Conservation (phyloP, 2,329 filamentous ascomycete species). For the Podosphaera xanthii region DNA sequence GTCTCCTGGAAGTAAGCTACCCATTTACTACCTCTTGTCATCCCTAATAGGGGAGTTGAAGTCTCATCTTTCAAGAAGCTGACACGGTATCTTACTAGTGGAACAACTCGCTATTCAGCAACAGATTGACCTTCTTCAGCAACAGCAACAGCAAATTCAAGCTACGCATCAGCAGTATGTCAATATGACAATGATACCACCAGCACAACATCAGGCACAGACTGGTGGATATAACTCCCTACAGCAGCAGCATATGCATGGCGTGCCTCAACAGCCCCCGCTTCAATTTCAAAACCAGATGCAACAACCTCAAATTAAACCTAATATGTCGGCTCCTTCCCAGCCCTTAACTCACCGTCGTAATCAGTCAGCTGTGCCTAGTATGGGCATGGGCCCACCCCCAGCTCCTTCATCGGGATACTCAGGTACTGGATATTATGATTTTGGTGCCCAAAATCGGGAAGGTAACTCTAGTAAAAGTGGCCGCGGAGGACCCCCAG, state of each 20-base stretch:
- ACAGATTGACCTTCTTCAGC: conserved; percentile 90
- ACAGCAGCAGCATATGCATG: conserved; percentile 62
- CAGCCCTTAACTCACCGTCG: conserved; percentile 78
- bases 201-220: conserved; percentile 56
- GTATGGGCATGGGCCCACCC: conserved; percentile 70
- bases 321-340: conserved; percentile 51
- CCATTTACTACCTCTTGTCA: conserved; percentile 11
- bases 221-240: conserved; percentile 52
- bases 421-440: conserved; percentile 52
- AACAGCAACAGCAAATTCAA: conserved; percentile 94
- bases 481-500: conserved; percentile 46
- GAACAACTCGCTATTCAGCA: conserved; percentile 95
- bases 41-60: neutral
- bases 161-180: conserved; percentile 93
- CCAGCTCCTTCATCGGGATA: conserved; percentile 81
- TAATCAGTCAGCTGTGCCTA: conserved; percentile 91
- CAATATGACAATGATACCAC: conserved; percentile 85
- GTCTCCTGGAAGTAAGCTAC: conserved; percentile 33
- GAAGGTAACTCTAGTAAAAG: conserved; percentile 43
- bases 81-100: conserved; percentile 31
- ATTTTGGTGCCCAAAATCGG: conserved; percentile 42
- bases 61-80: conserved; percentile 4
- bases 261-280: conserved; percentile 53
- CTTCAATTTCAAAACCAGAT: conserved; percentile 78
- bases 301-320: conserved; percentile 48